Evolutionary conservation across 176 grass and related monocot genomes (phyloP).

Genomic region (Urochloa ruziziensis): DNA sequence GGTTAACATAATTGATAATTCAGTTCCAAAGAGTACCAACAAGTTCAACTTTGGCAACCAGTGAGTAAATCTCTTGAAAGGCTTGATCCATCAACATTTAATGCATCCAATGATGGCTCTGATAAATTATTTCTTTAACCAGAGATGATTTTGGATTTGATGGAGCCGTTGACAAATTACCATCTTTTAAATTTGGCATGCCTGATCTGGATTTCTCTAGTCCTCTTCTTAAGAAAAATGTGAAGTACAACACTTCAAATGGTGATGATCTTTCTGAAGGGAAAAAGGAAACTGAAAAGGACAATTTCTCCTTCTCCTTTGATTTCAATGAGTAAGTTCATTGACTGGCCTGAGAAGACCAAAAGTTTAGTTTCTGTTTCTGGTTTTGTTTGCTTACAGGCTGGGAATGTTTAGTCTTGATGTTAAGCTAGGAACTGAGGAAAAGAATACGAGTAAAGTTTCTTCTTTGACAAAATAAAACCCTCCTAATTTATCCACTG

Average conservation of each 20-base stretch:
- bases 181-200: conserved; percentile 83
- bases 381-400: conserved; percentile 55
- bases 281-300: conserved; percentile 64
- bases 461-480: conserved; percentile 15
- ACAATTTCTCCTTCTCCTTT: conserved; percentile 80
- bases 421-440: conserved; percentile 44
- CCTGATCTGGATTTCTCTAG: conserved; percentile 85
- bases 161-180: conserved; percentile 79
- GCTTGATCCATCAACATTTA: not conserved
- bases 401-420: conserved; percentile 82
- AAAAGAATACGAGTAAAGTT: conserved; percentile 40
- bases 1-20: conserved; percentile 64
- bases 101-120: conserved; percentile 21
- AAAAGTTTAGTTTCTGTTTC: conserved; percentile 28
- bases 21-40: conserved; percentile 62
- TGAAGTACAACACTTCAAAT: conserved; percentile 49
- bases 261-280: conserved; percentile 47
- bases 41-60: conserved; percentile 80
- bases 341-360: conserved; percentile 18
- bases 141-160: conserved; percentile 94
- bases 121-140: conserved; percentile 32
- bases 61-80: conserved; percentile 56
- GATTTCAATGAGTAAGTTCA: conserved; percentile 91
- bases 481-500: not conserved
- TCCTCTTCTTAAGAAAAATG: conserved; percentile 73